Evolutionary conservation across 306 rosid genomes (phyloP).

Genomic region (Prunus mume): DNA sequence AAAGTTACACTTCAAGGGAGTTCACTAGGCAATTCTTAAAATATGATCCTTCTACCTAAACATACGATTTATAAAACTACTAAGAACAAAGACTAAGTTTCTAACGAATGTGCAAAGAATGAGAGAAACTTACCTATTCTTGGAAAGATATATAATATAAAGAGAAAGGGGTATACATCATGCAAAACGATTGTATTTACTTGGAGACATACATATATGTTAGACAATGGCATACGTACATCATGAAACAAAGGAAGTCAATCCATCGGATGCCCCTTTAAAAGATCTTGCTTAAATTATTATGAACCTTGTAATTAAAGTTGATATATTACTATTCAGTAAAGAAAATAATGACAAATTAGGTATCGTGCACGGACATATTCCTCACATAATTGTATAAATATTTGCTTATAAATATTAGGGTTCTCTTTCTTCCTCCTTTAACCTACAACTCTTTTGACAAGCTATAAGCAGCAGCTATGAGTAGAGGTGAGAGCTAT

Average conservation of each 20-base stretch:
- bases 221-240: neutral
- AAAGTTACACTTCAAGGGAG: neutral
- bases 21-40: neutral
- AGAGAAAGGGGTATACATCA: too few relatives aligned
- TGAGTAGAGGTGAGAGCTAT: constrained; percentile 70
- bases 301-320: neutral
- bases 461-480: constrained; percentile 11
- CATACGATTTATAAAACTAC: too few relatives aligned
- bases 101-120: too few relatives aligned
- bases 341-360: constrained; percentile 7
- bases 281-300: neutral
- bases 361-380: neutral
- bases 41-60: neutral
- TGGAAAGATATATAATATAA: too few relatives aligned
- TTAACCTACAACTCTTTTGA: neutral
- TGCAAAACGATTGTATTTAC: neutral
- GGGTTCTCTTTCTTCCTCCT: constrained; percentile 19
- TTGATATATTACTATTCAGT: constrained; percentile 6
- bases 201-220: neutral
- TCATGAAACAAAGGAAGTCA: neutral
- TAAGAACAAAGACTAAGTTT: too few relatives aligned
- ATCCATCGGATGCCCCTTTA: constrained; percentile 3
- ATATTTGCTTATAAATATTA: constrained; percentile 8
- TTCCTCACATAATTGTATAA: neutral
- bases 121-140: too few relatives aligned